Conservation (phyloP, 495 filamentous ascomycete species). For the Aspergillus heteromorphus region DNA sequence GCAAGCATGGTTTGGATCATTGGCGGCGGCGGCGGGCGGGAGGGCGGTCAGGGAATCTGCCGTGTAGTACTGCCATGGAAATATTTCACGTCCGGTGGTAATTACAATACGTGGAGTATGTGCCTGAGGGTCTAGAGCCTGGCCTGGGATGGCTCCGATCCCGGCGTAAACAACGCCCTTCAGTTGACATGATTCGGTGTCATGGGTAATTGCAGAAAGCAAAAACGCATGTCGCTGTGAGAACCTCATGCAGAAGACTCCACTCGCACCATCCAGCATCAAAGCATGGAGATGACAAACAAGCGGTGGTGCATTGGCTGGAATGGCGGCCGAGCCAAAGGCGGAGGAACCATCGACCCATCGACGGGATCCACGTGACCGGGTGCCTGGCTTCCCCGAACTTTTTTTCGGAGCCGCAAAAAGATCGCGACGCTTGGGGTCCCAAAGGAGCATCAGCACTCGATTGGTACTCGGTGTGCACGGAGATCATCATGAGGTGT, state of each 20-base stretch:
- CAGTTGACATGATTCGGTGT: background rate
- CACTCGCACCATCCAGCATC: too few relatives aligned
- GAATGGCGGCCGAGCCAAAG: background rate
- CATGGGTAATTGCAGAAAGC: background rate
- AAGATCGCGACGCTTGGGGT: conserved; percentile 15
- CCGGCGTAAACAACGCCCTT: background rate
- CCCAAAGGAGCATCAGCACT: conserved; percentile 21
- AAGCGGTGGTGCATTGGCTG: background rate
- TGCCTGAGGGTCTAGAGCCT: background rate
- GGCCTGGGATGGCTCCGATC: background rate
- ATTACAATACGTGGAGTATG: background rate
- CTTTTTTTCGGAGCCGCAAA: conserved; percentile 36
- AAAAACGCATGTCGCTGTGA: too few relatives aligned
- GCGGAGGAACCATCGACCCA: conserved; percentile 12
- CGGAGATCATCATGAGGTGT: conserved; percentile 38
- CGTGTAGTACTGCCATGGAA: conserved; percentile 5
- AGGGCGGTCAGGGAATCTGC: conserved; percentile 12
- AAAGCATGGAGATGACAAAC: background rate
- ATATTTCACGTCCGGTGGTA: background rate
- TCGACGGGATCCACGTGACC: conserved; percentile 30
- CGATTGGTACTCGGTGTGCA: conserved; percentile 25
- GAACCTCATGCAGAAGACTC: too few relatives aligned
- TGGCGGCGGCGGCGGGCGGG: conserved; percentile 2
- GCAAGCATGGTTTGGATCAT: background rate
- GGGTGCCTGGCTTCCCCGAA: conserved; percentile 43